phyloP scores from a whole-genome alignment of 306 rosid species.

The Fragaria nilgerrensis region DNA sequence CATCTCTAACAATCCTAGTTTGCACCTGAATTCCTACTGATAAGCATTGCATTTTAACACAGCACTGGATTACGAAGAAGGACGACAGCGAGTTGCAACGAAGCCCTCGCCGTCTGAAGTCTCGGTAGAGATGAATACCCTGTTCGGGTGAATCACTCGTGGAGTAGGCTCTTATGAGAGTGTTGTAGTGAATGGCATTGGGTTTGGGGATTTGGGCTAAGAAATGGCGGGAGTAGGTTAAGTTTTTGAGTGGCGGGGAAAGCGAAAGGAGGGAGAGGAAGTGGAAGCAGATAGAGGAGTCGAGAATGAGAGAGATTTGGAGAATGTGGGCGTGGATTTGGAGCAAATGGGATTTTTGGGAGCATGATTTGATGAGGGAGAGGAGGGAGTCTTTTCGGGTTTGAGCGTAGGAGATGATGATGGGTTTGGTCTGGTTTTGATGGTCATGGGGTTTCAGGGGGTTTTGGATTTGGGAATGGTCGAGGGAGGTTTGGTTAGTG shows the following conservation, averaged over 20 bases:
- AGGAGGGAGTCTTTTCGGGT: conserved; percentile 28
- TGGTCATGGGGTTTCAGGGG: conserved; percentile 1
- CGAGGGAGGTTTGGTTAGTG: background rate
- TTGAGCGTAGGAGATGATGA: conserved; percentile 8
- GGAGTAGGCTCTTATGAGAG: conserved; percentile 67
- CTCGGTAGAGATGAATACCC: conserved; percentile 51
- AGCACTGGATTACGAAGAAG: conserved; percentile 59
- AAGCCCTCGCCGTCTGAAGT: conserved; percentile 49
- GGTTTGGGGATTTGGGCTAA: conserved; percentile 45
- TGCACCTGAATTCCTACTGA: conserved; percentile 69
- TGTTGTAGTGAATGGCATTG: conserved; percentile 48
- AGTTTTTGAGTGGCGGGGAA: conserved; percentile 45
- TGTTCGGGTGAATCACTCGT: conserved; percentile 46
- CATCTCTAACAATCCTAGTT: conserved; percentile 57
- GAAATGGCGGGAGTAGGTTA: conserved; percentile 51
- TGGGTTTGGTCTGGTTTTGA: conserved; percentile 23
- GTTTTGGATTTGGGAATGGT: background rate
- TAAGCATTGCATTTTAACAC: conserved; percentile 44
- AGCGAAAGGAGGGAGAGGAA: conserved; percentile 63
- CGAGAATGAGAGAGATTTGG: conserved; percentile 40
- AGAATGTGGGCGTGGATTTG: conserved; percentile 78
- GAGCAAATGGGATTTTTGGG: conserved; percentile 46
- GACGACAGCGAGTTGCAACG: conserved; percentile 50
- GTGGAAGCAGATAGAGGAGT: conserved; percentile 47
- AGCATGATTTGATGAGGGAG: conserved; percentile 50